A percentile compares a stretch with the other conserved stretches of the same genome.
These are phyloP conservation scores for Neonectria sp. DNA, from an alignment of 2,329 filamentous ascomycete species.

Conservation along the genomic window DNA sequence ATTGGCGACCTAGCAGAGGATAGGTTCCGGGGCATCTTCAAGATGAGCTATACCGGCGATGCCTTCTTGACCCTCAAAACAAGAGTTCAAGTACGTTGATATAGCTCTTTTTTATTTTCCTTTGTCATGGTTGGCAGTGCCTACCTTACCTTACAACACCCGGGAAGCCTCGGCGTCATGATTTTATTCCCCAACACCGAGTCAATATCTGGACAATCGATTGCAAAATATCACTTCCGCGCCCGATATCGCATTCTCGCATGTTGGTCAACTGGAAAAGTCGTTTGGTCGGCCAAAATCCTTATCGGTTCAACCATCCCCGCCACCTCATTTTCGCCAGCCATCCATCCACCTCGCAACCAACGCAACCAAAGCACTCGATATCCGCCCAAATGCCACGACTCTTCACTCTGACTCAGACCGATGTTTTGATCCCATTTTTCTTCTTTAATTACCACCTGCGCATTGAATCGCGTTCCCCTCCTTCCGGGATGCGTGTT, in stretches of 20 bases:
- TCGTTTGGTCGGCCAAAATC: conserved; percentile 8
- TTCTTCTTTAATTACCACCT: conserved; percentile 34
- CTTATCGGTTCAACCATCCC: conserved; percentile 5
- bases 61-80: conserved; percentile 96
- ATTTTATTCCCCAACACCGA: conserved; percentile 13
- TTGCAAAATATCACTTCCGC: conserved; percentile 3
- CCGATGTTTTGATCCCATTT: conserved; percentile 24
- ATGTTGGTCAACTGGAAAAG: conserved; percentile 5
- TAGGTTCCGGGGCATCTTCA: conserved; percentile 97
- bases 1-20: conserved; percentile 98
- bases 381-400: conserved; percentile 10
- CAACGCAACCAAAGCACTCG: conserved; percentile 15
- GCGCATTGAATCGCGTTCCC: conserved; percentile 28
- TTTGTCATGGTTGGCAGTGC: conserved; percentile 23
- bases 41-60: conserved; percentile 98
- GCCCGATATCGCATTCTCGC: background rate
- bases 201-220: conserved; percentile 10
- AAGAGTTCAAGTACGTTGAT: conserved; percentile 83
- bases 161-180: conserved; percentile 21
- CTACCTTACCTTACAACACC: conserved; percentile 14
- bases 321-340: conserved; percentile 16
- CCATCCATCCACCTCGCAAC: conserved; percentile 11
- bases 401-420: conserved; percentile 9
- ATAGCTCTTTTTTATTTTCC: conserved; percentile 33
- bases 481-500: conserved; percentile 22